Percentiles rank a stretch among this genome's conserved stretches.
phyloP scores from a whole-genome alignment of 495 filamentous ascomycete species.

The Hypoxylon subgilvum region DNA sequence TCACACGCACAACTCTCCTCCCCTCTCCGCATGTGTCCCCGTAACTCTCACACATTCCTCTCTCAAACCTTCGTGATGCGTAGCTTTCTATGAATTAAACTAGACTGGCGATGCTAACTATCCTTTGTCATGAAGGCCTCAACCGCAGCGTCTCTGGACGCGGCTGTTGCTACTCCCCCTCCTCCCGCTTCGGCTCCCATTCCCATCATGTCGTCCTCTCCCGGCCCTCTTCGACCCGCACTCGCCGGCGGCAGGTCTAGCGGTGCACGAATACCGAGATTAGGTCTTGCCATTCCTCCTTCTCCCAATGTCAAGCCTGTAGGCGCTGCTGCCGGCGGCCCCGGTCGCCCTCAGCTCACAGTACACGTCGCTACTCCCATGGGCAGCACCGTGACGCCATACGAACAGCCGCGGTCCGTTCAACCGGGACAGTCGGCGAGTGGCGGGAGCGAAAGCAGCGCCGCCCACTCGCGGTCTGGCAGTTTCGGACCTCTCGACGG shows the following conservation, averaged over 20 bases:
- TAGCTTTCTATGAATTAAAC: too few species aligned
- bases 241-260: conserved; percentile 74
- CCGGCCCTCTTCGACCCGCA: conserved; percentile 80
- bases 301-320: conserved; percentile 80
- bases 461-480: conserved; percentile 72
- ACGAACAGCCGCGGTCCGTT: conserved; percentile 58
- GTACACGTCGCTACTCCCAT: conserved; percentile 84
- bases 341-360: conserved; percentile 58
- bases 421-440: conserved; percentile 65
- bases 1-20: background rate
- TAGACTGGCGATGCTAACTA: conserved; percentile 43
- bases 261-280: conserved; percentile 71
- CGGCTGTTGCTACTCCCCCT: conserved; percentile 38
- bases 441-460: conserved; percentile 71
- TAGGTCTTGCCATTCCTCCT: conserved; percentile 86
- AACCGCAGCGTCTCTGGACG: conserved; percentile 31
- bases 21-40: conserved; percentile 17
- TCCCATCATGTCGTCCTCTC: conserved; percentile 75
- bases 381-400: conserved; percentile 72
- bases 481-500: conserved; percentile 77
- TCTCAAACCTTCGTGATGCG: too few species aligned
- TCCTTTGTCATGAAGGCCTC: conserved; percentile 39
- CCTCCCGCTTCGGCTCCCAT: conserved; percentile 42
- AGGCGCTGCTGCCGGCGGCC: conserved; percentile 43
- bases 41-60: too few species aligned